Conservation (phyloP, 768 basidiomycete species). For the Mycena amicta region DNA sequence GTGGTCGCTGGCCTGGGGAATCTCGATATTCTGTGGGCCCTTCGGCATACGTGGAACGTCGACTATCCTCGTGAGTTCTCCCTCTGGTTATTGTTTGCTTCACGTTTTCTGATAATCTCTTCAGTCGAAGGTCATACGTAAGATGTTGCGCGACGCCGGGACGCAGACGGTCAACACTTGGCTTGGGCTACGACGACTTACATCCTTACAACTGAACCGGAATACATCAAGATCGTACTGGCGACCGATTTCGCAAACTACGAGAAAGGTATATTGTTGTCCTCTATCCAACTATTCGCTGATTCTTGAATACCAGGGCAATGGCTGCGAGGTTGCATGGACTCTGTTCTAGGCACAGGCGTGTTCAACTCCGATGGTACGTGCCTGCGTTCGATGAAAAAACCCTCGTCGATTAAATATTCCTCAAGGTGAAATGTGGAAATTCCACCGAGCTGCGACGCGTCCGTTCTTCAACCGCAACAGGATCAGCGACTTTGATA, state of each 20-base stretch:
- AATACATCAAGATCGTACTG: conserved; percentile 49
- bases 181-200: neutral
- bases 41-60: neutral
- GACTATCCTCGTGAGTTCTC: neutral
- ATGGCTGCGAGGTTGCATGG: conserved; percentile 28
- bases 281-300: no score
- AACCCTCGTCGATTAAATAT: no score
- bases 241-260: conserved; percentile 49
- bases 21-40: neutral
- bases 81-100: neutral
- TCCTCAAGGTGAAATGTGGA: conserved; percentile 19
- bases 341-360: conserved; percentile 51
- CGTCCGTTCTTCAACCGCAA: conserved; percentile 71
- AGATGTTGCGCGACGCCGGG: neutral
- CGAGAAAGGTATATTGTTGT: conserved; percentile 39
- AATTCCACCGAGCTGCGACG: conserved; percentile 66
- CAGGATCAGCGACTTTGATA: conserved; percentile 61
- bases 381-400: conserved; percentile 1
- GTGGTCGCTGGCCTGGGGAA: neutral
- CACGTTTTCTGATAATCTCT: neutral
- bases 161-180: no score
- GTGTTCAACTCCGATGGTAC: conserved; percentile 65
- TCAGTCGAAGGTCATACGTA: neutral
- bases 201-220: conserved; percentile 49
- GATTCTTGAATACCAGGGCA: conserved; percentile 23